Percentiles rank a stretch among this genome's conserved stretches.
phyloP scores from a whole-genome alignment of 208 protist genomes.

The Wallacemonas sp. region DNA sequence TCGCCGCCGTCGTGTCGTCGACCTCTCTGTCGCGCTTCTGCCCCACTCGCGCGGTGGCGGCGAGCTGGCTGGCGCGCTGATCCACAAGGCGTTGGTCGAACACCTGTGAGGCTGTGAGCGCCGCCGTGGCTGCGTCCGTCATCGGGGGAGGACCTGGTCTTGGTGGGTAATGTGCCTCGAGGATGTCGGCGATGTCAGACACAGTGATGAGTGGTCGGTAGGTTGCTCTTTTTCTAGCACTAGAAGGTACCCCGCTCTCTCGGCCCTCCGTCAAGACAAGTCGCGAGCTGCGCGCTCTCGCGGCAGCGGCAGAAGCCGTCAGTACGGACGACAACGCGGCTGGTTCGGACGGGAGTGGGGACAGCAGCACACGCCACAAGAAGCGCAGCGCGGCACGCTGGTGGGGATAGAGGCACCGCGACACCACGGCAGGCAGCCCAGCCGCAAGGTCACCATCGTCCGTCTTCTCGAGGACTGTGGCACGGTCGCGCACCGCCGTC shows the following conservation, averaged over 20 bases:
- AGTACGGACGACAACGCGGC: background rate
- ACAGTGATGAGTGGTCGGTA: constrained; percentile 8
- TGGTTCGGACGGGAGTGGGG: background rate
- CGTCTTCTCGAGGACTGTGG: background rate
- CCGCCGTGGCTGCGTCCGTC: background rate
- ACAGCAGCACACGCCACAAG: background rate
- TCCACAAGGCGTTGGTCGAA: background rate
- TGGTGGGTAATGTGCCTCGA: background rate
- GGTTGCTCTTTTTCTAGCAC: too few relatives aligned
- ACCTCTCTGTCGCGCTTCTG: background rate
- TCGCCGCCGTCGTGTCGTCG: background rate
- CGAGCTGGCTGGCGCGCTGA: background rate
- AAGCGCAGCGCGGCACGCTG: constrained; percentile 1
- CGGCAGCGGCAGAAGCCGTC: too few relatives aligned
- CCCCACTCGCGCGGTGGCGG: background rate
- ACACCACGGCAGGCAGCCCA: background rate
- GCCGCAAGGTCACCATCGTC: background rate
- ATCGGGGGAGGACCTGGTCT: too few relatives aligned
- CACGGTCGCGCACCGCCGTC: too few relatives aligned
- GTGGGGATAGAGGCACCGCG: background rate
- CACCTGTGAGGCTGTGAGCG: background rate
- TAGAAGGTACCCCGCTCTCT: background rate
- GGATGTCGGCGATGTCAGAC: constrained; percentile 6
- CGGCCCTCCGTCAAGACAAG: background rate
- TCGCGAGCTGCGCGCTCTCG: too few relatives aligned